Base-by-base conservation (phyloP, 1,284 basidiomycete species). In the Ceratobasidium sp. region DNA sequence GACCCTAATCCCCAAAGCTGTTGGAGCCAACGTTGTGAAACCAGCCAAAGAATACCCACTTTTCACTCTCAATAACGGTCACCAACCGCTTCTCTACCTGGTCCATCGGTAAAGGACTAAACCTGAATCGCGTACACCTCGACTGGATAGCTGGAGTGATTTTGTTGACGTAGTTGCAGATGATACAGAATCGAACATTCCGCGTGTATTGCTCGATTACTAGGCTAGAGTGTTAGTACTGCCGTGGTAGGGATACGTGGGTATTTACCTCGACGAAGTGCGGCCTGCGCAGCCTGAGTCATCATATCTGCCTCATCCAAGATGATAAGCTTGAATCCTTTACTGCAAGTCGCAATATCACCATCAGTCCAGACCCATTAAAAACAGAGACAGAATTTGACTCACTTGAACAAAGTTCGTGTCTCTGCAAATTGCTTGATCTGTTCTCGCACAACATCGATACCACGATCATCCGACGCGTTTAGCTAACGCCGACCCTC, bases 121-220 rank as follows among this genome's bases (percentile, higher is more conserved):
- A 99, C 60, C 95, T 86, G 83, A 99, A 99, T 44, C 96, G 86
- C 2, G 97, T 99, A 82, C 97, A 99, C 62, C 97, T 92, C 79
- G 95, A 97, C 82, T 99, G 97, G 74, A 99, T 97, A 25, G 97
- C 97, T 3, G 97, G 97, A 6, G 92, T 91, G 79, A 99, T 99
- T 82, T 98, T 98, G 87, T 99, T 99, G 80, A 99, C 97, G 77
- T 99, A 99, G 82, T 99, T 99, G 86, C 97, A 98, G 75, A 99
- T 97, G 78, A 99, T 99, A 82, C 96, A 98, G 81, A 99, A 99
- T 42, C 97, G 90, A 75, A 98, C 97, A 79, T 99, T 99, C 81
- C 92, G 94, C 7, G 97, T 99, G 80, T 98, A 98, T 77, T 98
- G 96, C 81, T 99, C 97, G 75, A 99, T 98, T 49, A 99, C 92